Base-by-base conservation (phyloP, 2,329 filamentous ascomycete genomes). In the Sporothrix curviconia region DNA sequence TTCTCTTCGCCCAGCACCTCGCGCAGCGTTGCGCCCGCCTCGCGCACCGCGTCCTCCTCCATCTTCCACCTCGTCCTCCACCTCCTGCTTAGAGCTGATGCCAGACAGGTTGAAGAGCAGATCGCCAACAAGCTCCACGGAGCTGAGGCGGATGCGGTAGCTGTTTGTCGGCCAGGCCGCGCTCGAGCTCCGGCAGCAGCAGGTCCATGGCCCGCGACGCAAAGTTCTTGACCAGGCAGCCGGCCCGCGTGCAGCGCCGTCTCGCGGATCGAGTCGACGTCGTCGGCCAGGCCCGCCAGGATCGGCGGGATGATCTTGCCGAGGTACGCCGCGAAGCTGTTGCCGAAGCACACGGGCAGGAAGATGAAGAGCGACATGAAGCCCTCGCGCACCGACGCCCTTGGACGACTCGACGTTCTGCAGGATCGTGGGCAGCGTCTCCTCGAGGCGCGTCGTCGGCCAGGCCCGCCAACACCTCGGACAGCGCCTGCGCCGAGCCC, bases 341-440 rank as follows among this genome's bases (percentile, higher is more conserved):
- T 99, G 67, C 94, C 94, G 67, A 99, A 99, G 75, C 94, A 99
- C 55, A 96, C 94, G 12, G 94, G 94, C 75, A 99, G 84, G 81
- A 96, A 99, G 64, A 99, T 97, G 74, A 99, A 99, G 40, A 99
- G 81, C 7, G 94, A 96, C 94, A 99, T 99, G 77, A 99, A 99
- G 46, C 94, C 94, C 78, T 99, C 94, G 66, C 94, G 86, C 62
- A 99, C 90, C 56, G 91, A 85, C 17, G 94, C 71, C n/a, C 73
- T 96, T 96, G 64, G 87, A 84, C 66, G 92, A 97, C 64, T 90
- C 86, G 63, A 96, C 92, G 67, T 99, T 99, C 67, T 97, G 92
- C 40, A 99, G 75, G 65, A 99, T 96, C 12, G 92, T 96, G 39
- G 94, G 95, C 46, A 99, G 77, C 5, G 92, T 97, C 73, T 99